These are phyloP conservation scores for Ampelocalamus luodianensis DNA, from an alignment of 176 grass and related monocot genomes.

Conservation along the genomic window DNA sequence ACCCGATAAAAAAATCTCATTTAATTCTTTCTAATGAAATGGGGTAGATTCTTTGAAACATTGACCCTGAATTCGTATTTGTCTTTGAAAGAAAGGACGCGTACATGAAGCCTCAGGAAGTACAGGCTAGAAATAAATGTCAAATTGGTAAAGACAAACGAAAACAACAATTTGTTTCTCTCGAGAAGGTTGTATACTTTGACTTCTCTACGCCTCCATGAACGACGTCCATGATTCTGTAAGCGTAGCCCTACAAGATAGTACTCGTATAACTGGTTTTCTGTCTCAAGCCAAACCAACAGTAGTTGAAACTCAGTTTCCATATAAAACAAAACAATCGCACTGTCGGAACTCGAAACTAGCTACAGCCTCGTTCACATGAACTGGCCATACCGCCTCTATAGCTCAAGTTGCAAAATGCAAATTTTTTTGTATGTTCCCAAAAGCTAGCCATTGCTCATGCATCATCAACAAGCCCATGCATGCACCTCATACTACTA, in stretches of 20 bases:
- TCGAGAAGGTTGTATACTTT: not conserved
- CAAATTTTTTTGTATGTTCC: not conserved
- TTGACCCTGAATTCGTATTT: not conserved
- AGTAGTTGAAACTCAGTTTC: not conserved
- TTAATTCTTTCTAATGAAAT: not conserved
- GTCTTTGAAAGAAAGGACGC: not conserved
- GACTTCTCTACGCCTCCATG: not conserved
- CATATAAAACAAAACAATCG: not conserved
- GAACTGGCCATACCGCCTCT: slow-evolving; percentile 8
- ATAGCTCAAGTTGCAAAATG: slow-evolving; percentile 10
- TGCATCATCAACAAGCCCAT: not conserved
- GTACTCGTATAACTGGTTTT: not conserved
- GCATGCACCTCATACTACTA: slow-evolving; percentile 17
- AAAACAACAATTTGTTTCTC: not conserved
- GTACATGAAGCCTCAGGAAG: not conserved
- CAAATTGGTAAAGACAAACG: not conserved
- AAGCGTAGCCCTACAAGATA: not conserved
- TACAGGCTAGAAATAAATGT: not conserved
- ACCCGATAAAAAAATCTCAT: not conserved
- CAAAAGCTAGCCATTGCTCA: not conserved
- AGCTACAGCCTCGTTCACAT: not conserved
- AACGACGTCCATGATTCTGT: not conserved
- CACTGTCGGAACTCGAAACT: slow-evolving; percentile 18
- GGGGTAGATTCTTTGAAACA: not conserved
- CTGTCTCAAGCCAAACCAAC: not conserved